phyloP scores from a whole-genome alignment of 768 basidiomycete species.

The Hypholoma fasciculare region DNA sequence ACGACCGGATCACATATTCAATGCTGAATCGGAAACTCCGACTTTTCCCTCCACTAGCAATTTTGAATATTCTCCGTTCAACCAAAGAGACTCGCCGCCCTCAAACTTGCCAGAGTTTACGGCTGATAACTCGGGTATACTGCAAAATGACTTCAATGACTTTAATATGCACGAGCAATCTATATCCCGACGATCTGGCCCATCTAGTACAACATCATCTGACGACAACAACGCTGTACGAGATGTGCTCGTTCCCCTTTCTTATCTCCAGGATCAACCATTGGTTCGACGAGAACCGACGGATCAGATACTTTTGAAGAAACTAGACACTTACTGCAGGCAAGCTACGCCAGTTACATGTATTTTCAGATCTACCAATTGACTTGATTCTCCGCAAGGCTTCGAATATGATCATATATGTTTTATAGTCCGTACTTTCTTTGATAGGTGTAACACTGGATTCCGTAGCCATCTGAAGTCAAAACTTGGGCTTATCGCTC shows the following conservation, averaged over 20 bases:
- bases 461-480: not conserved
- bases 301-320: conserved; percentile 50
- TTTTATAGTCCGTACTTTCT: not conserved
- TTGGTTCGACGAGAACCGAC: conserved; percentile 68
- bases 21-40: conserved; percentile 37
- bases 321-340: conserved; percentile 10
- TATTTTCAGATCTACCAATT: not conserved
- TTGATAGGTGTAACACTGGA: conserved; percentile 4
- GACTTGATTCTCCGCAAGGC: conserved; percentile 3
- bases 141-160: not conserved
- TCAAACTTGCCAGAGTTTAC: conserved; percentile 16
- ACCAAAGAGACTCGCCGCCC: conserved; percentile 26
- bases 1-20: conserved; percentile 51
- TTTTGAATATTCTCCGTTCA: conserved; percentile 46
- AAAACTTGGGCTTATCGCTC: not conserved
- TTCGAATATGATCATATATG: conserved; percentile 3
- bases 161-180: conserved; percentile 13
- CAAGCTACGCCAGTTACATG: conserved; percentile 5
- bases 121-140: not conserved
- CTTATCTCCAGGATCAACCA: conserved; percentile 65
- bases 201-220: conserved; percentile 29
- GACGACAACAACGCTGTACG: conserved; percentile 23
- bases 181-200: conserved; percentile 20
- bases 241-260: conserved; percentile 58
- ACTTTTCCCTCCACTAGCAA: conserved; percentile 30